Conservation (phyloP, 345 rosid genomes). For the Euphorbia tirucalli region DNA sequence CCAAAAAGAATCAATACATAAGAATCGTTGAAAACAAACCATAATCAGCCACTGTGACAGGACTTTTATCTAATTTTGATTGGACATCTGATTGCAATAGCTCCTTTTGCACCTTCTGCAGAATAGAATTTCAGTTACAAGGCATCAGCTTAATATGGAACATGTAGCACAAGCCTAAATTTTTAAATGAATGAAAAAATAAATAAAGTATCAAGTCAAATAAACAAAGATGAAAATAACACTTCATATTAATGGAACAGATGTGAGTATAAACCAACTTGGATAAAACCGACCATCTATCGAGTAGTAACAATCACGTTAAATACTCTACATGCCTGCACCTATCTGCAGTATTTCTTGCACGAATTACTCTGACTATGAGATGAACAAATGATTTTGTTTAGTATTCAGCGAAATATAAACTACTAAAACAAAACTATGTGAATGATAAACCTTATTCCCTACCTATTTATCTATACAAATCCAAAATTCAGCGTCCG, state of each 20-base stretch:
- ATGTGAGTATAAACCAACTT: background rate
- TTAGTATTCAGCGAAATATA: no score
- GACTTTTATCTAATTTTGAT: constrained; percentile 81
- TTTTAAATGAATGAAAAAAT: background rate
- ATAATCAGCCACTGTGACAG: constrained; percentile 96
- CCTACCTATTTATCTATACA: no score
- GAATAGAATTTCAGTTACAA: constrained; percentile 12
- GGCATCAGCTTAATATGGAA: constrained; percentile 10
- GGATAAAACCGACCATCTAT: background rate
- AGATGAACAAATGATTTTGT: no score
- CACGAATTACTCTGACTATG: no score
- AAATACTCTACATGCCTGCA: background rate
- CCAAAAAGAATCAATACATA: background rate
- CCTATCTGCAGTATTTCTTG: background rate
- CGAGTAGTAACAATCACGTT: background rate
- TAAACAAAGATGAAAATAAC: background rate
- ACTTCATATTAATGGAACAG: background rate
- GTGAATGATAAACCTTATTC: no score
- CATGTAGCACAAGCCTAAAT: background rate
- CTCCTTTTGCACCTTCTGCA: constrained; percentile 83
- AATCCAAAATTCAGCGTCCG: no score
- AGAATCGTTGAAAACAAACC: constrained; percentile 44
- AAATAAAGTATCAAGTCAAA: background rate
- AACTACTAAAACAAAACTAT: no score
- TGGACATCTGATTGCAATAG: constrained; percentile 87